These are phyloP conservation scores for Arachnopeziza araneosa DNA, from an alignment of 2,329 filamentous ascomycete genomes.

Conservation along the genomic window DNA sequence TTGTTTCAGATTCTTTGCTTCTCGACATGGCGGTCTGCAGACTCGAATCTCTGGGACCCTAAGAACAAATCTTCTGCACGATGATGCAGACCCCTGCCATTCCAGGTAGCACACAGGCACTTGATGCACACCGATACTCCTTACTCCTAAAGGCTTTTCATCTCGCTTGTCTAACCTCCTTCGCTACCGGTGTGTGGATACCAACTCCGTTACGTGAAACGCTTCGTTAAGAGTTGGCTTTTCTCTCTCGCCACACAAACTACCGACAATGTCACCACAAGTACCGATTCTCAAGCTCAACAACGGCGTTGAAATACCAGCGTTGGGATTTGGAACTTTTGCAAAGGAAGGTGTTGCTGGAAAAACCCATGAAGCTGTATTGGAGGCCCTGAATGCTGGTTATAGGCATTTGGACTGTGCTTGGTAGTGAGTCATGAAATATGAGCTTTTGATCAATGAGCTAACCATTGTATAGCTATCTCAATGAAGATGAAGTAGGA, in stretches of 20 bases:
- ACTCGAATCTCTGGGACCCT: not conserved
- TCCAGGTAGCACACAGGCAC: not conserved
- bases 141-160: not conserved
- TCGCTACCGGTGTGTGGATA: not conserved
- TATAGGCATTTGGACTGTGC: slow-evolving; percentile 67
- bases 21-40: not conserved
- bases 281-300: slow-evolving; percentile 31
- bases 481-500: slow-evolving; percentile 79
- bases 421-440: slow-evolving; percentile 43
- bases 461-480: slow-evolving; percentile 41
- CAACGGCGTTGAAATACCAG: slow-evolving; percentile 33
- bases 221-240: not conserved
- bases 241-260: not conserved
- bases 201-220: not conserved
- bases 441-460: not conserved
- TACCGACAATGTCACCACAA: not conserved
- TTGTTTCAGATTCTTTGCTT: not conserved
- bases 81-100: not conserved
- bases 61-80: not conserved
- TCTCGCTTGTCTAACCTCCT: not conserved
- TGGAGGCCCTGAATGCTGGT: slow-evolving; percentile 59
- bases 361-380: slow-evolving; percentile 43
- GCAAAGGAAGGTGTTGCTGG: slow-evolving; percentile 31
- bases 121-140: not conserved
- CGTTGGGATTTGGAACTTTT: slow-evolving; percentile 42